Base-by-base conservation (phyloP, 1,139 yeast genomes). In the Diutina pseudorugosa region DNA sequence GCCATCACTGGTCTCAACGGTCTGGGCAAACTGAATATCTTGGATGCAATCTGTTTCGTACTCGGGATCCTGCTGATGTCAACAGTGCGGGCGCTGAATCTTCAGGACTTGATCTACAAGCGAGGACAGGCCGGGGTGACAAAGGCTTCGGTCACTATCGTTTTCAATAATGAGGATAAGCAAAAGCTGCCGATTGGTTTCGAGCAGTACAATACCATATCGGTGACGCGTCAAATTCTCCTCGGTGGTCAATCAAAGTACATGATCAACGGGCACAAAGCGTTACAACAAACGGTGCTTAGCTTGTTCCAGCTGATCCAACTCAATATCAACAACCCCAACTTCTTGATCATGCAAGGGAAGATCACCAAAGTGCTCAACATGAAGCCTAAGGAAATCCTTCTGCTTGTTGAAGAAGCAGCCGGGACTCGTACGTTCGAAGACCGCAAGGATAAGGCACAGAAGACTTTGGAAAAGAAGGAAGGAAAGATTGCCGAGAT, bases 111-210 rank as follows among this genome's bases (percentile, higher is more conserved):
- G 65, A 93, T 94, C 54, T 93, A 93, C 66, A 93, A 93, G 62
- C 80, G 98, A 60, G 98, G 98, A 9, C 98, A 93, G 65, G 98
- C 98, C 0, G 98, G 98, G 57, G 93, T 93, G 9, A 91, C 97
- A 1, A 91, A 90, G 65, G 98, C 98, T 1, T 85, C 95, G 63
- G 98, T 94, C 1, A 90, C 98, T 0, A 89, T 94, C 53, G 96
- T 93, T 2, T 94, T 94, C 64, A 95, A 91, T 66, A 94, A 93
- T 62, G 65, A 78, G 30, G 98, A 91, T 60, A 73, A 78, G 53
- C 65, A 79, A 3, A 84, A 80, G 58, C 82, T 94, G 0, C 98
- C 98, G 1, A 84, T 90, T 54, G 96, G 96, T 5, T 91, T 89
- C 62, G 94, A 86, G 60, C 82, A 82, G 52, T 79, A 83, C 55